A percentile compares a stretch with the other conserved stretches of the same genome.
phyloP scores from a whole-genome alignment of 768 basidiomycete species.

The Lanmaoa rubissima region DNA sequence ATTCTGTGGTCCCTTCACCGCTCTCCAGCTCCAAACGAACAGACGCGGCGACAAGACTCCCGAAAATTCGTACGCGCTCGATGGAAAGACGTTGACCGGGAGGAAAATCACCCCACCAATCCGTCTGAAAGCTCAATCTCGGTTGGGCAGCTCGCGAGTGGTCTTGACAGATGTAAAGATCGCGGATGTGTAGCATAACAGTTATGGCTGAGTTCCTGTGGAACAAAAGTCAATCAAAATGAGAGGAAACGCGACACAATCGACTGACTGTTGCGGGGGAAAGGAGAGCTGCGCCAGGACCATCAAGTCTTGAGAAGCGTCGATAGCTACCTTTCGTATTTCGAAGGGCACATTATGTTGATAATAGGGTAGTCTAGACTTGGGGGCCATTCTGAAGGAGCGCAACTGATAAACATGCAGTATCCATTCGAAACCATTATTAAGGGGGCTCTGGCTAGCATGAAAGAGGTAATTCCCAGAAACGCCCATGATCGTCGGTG shows the following conservation, averaged over 20 bases:
- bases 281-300: constrained; percentile 31
- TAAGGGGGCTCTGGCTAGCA: constrained; percentile 32
- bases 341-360: constrained; percentile 35
- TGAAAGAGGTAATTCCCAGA: constrained; percentile 34
- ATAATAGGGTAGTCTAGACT: constrained; percentile 28
- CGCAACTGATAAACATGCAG: constrained; percentile 35
- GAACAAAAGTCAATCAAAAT: not conserved
- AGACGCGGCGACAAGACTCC: constrained; percentile 24
- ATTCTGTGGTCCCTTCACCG: constrained; percentile 33
- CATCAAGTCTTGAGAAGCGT: constrained; percentile 30
- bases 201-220: constrained; percentile 27
- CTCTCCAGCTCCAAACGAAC: constrained; percentile 31
- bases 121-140: constrained; percentile 30
- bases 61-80: constrained; percentile 30
- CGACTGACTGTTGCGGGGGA: constrained; percentile 27
- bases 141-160: constrained; percentile 43
- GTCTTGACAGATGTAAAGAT: constrained; percentile 55
- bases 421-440: constrained; percentile 33
- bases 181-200: constrained; percentile 46
- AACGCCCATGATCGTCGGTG: constrained; percentile 34
- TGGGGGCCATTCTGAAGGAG: constrained; percentile 29
- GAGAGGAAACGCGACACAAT: not conserved
- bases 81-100: constrained; percentile 33
- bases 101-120: constrained; percentile 34
- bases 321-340: constrained; percentile 34